Base-by-base conservation (phyloP, 2,329 filamentous ascomycete genomes). In the Elsinoe australis region DNA sequence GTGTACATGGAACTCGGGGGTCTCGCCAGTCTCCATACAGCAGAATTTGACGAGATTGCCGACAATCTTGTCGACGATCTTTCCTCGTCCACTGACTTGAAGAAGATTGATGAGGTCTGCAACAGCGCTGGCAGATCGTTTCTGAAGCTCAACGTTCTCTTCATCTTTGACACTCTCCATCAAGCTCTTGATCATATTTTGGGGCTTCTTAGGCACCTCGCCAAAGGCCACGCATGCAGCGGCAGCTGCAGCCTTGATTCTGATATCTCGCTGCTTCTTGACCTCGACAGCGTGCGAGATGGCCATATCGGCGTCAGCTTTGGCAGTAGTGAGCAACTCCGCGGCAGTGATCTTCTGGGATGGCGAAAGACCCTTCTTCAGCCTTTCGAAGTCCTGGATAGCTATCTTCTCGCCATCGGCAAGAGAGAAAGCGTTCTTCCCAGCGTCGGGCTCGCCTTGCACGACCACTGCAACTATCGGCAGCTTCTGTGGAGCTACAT, bases 101-200 rank as follows among this genome's bases (percentile, higher is more conserved):
- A 96, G 92, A 17, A 92, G 74, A 55, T 86, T 82, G n/a, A 98
- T 83, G 15, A 96, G 79, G 31, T 77, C 78, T 4, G 88, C 87
- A 46, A 98, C 85, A 2, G 88, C 89, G 10, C 78, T 79, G 1
- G 89, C 87, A 21, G 90, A 95, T 18, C 90, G 84, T 57, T 79
- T 80, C 64, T 98, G 92, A 1, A 98, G 73, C 55, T 92, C 86
- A 21, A 83, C 68, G 59, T 94, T 96, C 58, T 95, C 92, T 62
- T 98, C 94, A 29, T 81, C 82, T 67, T 96, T 98, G 61, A 98
- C 79, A 59, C 90, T 96, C 64, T 98, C 92, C 92, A 98, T 98
- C 66, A 98, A 85, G 2, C 82, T 87, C 67, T 95, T 95, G 68
- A 98, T 98, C 9, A 95, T 80, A 14, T 83, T 79, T 53, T 87